A percentile compares a stretch with the other conserved stretches of the same genome.
phyloP scores from a whole-genome alignment of 2,329 filamentous ascomycete species.

The Samsoniella hepiali region DNA sequence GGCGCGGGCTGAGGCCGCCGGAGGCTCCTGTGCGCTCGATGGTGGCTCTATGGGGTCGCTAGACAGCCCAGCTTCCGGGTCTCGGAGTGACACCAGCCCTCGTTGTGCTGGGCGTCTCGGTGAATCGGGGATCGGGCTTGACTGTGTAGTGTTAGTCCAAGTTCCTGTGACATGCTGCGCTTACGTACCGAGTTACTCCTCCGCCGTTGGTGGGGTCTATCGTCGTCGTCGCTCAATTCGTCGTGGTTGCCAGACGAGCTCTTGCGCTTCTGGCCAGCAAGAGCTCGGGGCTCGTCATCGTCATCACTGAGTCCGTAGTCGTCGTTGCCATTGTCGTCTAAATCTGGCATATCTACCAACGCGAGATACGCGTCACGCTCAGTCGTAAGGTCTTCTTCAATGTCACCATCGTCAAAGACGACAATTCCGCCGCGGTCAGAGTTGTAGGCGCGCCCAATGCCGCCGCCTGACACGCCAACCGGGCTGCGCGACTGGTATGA shows the following conservation, averaged over 20 bases:
- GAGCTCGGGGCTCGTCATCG: conserved; percentile 50
- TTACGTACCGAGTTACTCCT: conserved; percentile 78
- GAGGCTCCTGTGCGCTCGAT: conserved; percentile 55
- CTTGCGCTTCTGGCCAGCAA: conserved; percentile 68
- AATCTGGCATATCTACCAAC: conserved; percentile 85
- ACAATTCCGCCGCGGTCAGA: conserved; percentile 83
- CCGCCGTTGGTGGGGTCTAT: conserved; percentile 73
- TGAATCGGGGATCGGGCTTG: conserved; percentile 62
- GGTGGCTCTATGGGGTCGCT: conserved; percentile 52
- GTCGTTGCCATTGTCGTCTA: conserved; percentile 73
- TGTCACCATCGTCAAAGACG: conserved; percentile 94
- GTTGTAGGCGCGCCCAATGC: conserved; percentile 67
- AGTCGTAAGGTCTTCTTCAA: conserved; percentile 71
- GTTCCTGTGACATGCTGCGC: neutral
- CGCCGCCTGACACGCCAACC: conserved; percentile 68
- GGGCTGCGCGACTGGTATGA: conserved; percentile 52
- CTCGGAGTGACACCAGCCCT: conserved; percentile 55
- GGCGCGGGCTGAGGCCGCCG: conserved; percentile 65
- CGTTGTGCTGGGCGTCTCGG: conserved; percentile 58
- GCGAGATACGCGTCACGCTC: conserved; percentile 82
- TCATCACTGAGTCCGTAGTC: conserved; percentile 57
- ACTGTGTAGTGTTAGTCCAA: conserved; percentile 39
- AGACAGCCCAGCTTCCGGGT: conserved; percentile 44
- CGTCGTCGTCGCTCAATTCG: conserved; percentile 64
- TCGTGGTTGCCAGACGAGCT: conserved; percentile 73